Evolutionary conservation across 2,329 filamentous ascomycete genomes (phyloP).

Genomic region (Decorospora gaudefroyi): DNA sequence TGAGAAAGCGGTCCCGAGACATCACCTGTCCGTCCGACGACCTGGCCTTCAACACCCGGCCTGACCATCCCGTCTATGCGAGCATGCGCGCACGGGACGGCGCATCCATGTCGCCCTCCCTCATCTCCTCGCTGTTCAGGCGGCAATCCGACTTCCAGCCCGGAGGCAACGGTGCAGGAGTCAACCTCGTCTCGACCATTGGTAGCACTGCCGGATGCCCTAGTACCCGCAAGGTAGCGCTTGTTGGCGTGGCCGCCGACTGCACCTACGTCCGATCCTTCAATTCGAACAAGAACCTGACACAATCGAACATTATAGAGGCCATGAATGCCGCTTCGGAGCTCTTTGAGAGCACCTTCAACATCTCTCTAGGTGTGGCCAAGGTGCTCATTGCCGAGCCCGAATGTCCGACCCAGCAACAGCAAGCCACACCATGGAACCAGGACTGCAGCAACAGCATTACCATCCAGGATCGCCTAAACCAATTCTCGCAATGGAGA

Average conservation of each 20-base stretch:
- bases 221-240: slow-evolving; percentile 83
- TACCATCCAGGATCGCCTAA: slow-evolving; percentile 77
- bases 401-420: slow-evolving; percentile 72
- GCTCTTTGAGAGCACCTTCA: slow-evolving; percentile 89
- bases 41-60: slow-evolving; percentile 77
- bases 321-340: slow-evolving; percentile 85
- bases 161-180: slow-evolving; percentile 73
- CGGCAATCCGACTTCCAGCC: slow-evolving; percentile 69
- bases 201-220: slow-evolving; percentile 85
- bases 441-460: slow-evolving; percentile 66
- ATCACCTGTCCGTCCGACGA: slow-evolving; percentile 70
- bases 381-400: slow-evolving; percentile 79
- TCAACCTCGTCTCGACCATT: slow-evolving; percentile 78
- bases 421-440: slow-evolving; percentile 79
- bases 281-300: slow-evolving; percentile 69
- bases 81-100: slow-evolving; percentile 59
- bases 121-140: slow-evolving; percentile 68
- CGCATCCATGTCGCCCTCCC: slow-evolving; percentile 60
- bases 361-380: slow-evolving; percentile 87
- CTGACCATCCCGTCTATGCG: slow-evolving; percentile 68
- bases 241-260: slow-evolving; percentile 90
- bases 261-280: slow-evolving; percentile 83
- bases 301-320: slow-evolving; percentile 75
- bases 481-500: slow-evolving; percentile 87
- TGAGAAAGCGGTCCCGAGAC: slow-evolving; percentile 61